Base-by-base conservation (phyloP, 208 protist genomes). In the Leishmania aethiopica region DNA sequence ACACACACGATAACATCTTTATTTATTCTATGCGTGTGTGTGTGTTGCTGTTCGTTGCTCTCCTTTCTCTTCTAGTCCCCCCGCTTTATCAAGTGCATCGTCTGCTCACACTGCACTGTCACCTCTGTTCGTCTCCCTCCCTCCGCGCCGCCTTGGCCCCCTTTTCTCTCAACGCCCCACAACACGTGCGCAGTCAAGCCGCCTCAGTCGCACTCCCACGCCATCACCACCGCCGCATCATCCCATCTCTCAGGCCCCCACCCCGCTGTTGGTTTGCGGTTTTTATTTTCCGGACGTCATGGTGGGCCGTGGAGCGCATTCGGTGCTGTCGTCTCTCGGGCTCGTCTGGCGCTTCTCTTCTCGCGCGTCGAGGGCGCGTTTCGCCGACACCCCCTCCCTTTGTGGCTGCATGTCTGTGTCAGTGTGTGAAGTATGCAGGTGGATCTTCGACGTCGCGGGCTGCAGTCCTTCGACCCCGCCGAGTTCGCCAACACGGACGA, bases 401-500 rank as follows among this genome's bases (percentile, higher is more conserved):
- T 42, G 11, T 32, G 17, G 35, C 15, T 42, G 45, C 19, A 37
- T 59, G 73, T 40, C 35, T 64, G n/a, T n/a, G 35, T 28, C 22
- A 35, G 15, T n/a, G 4, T 37, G 51, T 62, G 17, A 40, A 57
- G 51, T 40, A 90, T 96, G 93, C 82, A 91, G 59, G 82, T 95
- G 17, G 74, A 93, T 53, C 79, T 97, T 45, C 90, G 88, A 32
- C 81, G 83, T 22, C 84, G 87, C 22, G 90, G 91, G 40, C 88
- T 97, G n/a, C 88, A 89, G 70, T 87, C 87, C 53, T 95, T 97
- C 78, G 85, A 94, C 66, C 79, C 92, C 25, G 89, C 91, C 22
- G 90, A 92, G 66, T 91, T 94, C 47, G 87, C 84, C 66, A 84
- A 86, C 32, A 84, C 91, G 1, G 86, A 85, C 0, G 88, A 90